Conservation (phyloP, 2,329 filamentous ascomycete genomes). For the Aspergillus latus region DNA sequence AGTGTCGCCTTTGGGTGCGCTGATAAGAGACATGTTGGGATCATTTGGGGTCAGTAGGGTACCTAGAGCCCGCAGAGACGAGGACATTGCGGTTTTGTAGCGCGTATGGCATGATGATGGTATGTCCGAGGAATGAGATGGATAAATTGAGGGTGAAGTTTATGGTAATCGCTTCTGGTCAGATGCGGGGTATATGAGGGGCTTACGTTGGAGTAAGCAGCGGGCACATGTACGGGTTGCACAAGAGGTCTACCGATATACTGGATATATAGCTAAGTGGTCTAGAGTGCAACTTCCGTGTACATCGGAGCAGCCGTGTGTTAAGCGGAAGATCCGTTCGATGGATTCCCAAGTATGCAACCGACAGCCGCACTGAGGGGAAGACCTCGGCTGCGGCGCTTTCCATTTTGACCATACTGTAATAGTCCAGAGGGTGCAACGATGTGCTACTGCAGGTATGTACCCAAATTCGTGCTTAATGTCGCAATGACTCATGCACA, state of each 20-base stretch:
- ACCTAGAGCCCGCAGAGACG: conserved; percentile 11
- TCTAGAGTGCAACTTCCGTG: neutral
- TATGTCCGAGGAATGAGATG: neutral
- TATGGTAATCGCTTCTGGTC: neutral
- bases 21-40: neutral
- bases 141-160: neutral
- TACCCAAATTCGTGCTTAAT: no score
- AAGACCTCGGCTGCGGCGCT: conserved; percentile 2
- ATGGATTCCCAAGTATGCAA: neutral
- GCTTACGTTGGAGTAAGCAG: no score
- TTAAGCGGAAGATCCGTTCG: neutral
- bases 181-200: neutral
- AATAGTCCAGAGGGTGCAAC: no score
- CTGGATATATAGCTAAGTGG: no score
- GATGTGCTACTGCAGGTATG: no score
- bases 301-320: neutral
- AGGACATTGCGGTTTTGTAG: conserved; percentile 13
- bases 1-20: neutral
- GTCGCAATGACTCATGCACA: neutral
- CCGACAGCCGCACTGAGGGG: neutral
- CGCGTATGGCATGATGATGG: conserved; percentile 12
- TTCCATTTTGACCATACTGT: neutral
- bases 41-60: neutral
- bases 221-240: no score
- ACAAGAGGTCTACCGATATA: no score